Conservation (phyloP, 768 basidiomycete genomes). For the Pleurotus tuoliensis region DNA sequence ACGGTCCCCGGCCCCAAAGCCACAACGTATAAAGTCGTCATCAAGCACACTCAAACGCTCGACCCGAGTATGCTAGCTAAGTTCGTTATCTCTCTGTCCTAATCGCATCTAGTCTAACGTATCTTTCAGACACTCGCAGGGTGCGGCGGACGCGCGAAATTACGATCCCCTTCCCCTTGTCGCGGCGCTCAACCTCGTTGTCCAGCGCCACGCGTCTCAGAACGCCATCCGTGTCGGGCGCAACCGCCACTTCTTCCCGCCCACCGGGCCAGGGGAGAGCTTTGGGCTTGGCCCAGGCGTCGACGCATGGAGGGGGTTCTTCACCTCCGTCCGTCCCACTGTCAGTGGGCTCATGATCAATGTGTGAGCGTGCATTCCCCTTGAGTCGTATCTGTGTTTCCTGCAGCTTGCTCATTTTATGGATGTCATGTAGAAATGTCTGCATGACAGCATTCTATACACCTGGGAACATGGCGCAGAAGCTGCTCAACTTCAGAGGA, state of each 20-base stretch:
- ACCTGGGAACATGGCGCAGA: slow-evolving; percentile 60
- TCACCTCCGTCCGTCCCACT: slow-evolving; percentile 43
- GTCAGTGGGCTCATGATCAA: slow-evolving; percentile 52
- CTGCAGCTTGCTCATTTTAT: too few relatives aligned
- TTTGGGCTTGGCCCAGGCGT: slow-evolving; percentile 28
- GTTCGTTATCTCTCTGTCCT: slow-evolving; percentile 20
- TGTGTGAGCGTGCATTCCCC: slow-evolving; percentile 29
- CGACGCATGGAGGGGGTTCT: slow-evolving; percentile 43
- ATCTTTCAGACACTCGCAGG: slow-evolving; percentile 45
- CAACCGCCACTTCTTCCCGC: slow-evolving; percentile 54
- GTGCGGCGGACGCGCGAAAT: slow-evolving; percentile 35
- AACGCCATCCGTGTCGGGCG: slow-evolving; percentile 49
- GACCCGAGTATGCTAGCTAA: slow-evolving; percentile 26
- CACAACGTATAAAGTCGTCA: slow-evolving; percentile 36
- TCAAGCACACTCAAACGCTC: slow-evolving; percentile 39
- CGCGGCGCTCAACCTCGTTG: slow-evolving; percentile 55
- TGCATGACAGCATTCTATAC: slow-evolving; percentile 55
- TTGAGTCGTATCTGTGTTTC: not conserved
- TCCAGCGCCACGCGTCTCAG: slow-evolving; percentile 44
- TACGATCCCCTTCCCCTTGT: slow-evolving; percentile 48
- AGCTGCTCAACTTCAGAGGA: slow-evolving; percentile 43
- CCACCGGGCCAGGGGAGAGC: slow-evolving; percentile 16
- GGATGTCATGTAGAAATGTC: slow-evolving; percentile 33
- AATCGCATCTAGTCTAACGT: not conserved
- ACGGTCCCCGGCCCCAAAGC: slow-evolving; percentile 29